Conservation (phyloP, 305 asterid genomes). For the Salvia sclarea region DNA sequence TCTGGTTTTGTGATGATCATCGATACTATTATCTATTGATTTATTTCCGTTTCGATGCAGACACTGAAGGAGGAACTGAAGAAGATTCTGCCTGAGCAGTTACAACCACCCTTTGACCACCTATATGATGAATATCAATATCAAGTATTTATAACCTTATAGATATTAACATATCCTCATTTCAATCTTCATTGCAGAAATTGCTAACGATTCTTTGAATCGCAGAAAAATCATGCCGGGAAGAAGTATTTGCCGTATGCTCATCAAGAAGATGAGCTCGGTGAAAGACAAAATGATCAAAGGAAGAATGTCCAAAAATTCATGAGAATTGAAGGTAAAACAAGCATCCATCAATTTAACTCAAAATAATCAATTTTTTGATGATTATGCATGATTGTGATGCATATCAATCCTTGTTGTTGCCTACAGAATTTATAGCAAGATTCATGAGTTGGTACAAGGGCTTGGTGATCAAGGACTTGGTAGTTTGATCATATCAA, state of each 20-base stretch:
- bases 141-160: constrained; percentile 49
- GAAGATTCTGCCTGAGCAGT: constrained; percentile 55
- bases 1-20: constrained; percentile 16
- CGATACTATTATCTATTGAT: constrained; percentile 25
- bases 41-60: constrained; percentile 43
- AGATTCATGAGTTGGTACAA: constrained; percentile 69
- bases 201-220: constrained; percentile 29
- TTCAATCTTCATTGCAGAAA: background rate
- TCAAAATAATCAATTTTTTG: no score
- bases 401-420: constrained; percentile 23
- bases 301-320: constrained; percentile 66
- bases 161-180: constrained; percentile 9
- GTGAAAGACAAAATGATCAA: constrained; percentile 52
- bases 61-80: constrained; percentile 66
- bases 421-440: constrained; percentile 52
- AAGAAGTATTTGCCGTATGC: constrained; percentile 34
- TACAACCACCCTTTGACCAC: constrained; percentile 53
- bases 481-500: constrained; percentile 30
- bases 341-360: constrained; percentile 8
- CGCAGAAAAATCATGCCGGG: constrained; percentile 47
- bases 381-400: constrained; percentile 14
- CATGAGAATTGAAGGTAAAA: constrained; percentile 86
- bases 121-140: constrained; percentile 64
- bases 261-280: constrained; percentile 40
- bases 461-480: constrained; percentile 39